phyloP scores from a whole-genome alignment of 2,329 filamentous ascomycete species.

The Cercospora janseana region DNA sequence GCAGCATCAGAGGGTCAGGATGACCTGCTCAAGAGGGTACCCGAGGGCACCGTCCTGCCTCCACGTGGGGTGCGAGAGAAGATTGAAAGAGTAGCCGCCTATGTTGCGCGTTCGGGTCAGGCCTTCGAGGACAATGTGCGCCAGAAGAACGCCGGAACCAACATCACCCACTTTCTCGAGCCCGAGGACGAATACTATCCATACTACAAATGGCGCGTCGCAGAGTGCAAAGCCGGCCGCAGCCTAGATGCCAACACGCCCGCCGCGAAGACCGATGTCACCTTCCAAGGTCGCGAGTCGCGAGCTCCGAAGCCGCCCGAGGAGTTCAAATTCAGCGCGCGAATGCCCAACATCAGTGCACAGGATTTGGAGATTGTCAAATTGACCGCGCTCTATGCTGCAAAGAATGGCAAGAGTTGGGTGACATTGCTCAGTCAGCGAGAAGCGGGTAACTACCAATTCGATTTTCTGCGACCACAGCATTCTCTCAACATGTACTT shows the following conservation, averaged over 20 bases:
- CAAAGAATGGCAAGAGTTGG: conserved; percentile 87
- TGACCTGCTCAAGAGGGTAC: conserved; percentile 70
- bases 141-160: conserved; percentile 76
- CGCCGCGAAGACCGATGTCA: conserved; percentile 29
- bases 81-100: conserved; percentile 93
- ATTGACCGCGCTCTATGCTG: conserved; percentile 85
- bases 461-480: conserved; percentile 91
- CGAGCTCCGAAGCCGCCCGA: conserved; percentile 81
- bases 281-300: conserved; percentile 59
- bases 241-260: conserved; percentile 64
- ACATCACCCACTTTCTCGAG: conserved; percentile 88
- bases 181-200: conserved; percentile 77
- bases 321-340: conserved; percentile 88
- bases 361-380: conserved; percentile 75
- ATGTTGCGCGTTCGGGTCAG: conserved; percentile 67
- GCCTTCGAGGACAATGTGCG: conserved; percentile 80
- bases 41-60: conserved; percentile 79
- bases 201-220: conserved; percentile 88
- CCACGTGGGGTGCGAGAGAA: conserved; percentile 78
- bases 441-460: conserved; percentile 88
- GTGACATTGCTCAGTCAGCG: conserved; percentile 86
- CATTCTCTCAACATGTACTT: conserved; percentile 97
- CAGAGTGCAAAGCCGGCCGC: conserved; percentile 79
- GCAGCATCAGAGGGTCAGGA: conserved; percentile 27
- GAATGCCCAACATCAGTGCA: conserved; percentile 95